Evolutionary conservation across 495 filamentous ascomycete genomes (phyloP).

Genomic region (Bacidia gigantensis): DNA sequence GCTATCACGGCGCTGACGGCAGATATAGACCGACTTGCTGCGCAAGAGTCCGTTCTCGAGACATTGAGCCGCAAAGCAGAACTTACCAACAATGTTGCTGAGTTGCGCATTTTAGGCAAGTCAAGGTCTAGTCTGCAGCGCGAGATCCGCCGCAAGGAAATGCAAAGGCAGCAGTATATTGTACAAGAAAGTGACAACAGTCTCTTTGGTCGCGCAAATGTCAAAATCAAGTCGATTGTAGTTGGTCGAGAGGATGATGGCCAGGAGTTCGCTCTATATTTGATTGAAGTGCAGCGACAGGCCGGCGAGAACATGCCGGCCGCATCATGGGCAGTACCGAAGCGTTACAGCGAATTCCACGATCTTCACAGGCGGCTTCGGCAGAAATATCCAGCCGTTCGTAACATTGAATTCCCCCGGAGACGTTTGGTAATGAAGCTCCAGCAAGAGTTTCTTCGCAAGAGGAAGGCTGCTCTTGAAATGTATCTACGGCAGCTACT

Average conservation of each 20-base stretch:
- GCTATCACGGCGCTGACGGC: slow-evolving; percentile 71
- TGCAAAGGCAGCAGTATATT: slow-evolving; percentile 93
- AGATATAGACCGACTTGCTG: slow-evolving; percentile 77
- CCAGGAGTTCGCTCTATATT: slow-evolving; percentile 84
- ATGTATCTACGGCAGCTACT: slow-evolving; percentile 76
- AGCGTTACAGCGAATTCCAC: slow-evolving; percentile 92
- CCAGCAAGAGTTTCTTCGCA: slow-evolving; percentile 87
- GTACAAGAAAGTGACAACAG: slow-evolving; percentile 98
- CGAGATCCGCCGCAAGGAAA: slow-evolving; percentile 84
- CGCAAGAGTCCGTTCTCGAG: slow-evolving; percentile 84
- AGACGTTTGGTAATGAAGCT: slow-evolving; percentile 90
- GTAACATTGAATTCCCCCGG: slow-evolving; percentile 81
- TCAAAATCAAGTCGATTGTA: slow-evolving; percentile 82
- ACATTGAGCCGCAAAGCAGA: slow-evolving; percentile 89
- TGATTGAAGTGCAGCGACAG: slow-evolving; percentile 78
- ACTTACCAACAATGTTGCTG: slow-evolving; percentile 88
- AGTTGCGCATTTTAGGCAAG: slow-evolving; percentile 83
- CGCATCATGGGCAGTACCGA: slow-evolving; percentile 64
- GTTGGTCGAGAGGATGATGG: slow-evolving; percentile 86
- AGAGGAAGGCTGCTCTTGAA: slow-evolving; percentile 69
- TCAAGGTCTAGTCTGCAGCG: slow-evolving; percentile 84
- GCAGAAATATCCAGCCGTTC: slow-evolving; percentile 68
- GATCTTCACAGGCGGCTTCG: slow-evolving; percentile 85
- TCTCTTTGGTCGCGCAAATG: slow-evolving; percentile 76
- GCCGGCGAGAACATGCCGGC: slow-evolving; percentile 83